These are phyloP conservation scores for Malus sieversii DNA, from an alignment of 306 rosid genomes.

Conservation along the genomic window DNA sequence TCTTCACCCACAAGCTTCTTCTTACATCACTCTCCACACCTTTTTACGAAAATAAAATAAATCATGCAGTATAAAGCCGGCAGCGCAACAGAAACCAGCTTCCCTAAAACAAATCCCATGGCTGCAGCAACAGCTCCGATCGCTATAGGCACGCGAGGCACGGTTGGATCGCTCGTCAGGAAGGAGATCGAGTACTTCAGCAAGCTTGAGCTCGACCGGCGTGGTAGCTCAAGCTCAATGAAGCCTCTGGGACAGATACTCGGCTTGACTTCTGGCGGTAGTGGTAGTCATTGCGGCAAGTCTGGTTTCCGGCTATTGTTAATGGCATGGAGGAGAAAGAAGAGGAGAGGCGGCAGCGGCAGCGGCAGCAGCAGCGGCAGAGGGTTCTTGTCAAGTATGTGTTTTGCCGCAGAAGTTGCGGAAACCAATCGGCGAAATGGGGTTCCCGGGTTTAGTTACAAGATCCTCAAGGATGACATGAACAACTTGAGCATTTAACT, in stretches of 20 bases:
- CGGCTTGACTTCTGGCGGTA: constrained; percentile 11
- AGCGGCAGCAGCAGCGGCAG: neutral
- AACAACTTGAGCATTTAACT: constrained; percentile 29
- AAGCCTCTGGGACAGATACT: constrained; percentile 30
- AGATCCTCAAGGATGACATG: constrained; percentile 50
- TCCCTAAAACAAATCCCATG: constrained; percentile 36
- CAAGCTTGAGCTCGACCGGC: constrained; percentile 50
- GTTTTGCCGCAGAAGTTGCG: constrained; percentile 44
- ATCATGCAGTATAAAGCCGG: constrained; percentile 35
- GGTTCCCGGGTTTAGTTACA: constrained; percentile 52
- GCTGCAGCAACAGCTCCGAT: constrained; percentile 50
- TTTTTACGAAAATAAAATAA: neutral
- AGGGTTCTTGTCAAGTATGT: constrained; percentile 36
- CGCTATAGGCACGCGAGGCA: constrained; percentile 77
- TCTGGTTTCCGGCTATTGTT: constrained; percentile 50
- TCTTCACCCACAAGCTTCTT: constrained; percentile 45
- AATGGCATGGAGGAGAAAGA: constrained; percentile 60
- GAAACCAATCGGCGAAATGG: constrained; percentile 31
- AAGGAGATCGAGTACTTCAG: constrained; percentile 72
- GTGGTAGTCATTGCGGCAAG: constrained; percentile 20
- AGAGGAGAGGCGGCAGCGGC: constrained; percentile 25
- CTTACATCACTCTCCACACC: constrained; percentile 9
- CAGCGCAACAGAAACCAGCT: constrained; percentile 23
- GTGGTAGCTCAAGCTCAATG: constrained; percentile 19
- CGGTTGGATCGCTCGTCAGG: constrained; percentile 66